Evolutionary conservation across 768 basidiomycete species (phyloP), one percentile per base, ranked within the genome.

Genomic region (Lentinula guzmanii): DNA sequence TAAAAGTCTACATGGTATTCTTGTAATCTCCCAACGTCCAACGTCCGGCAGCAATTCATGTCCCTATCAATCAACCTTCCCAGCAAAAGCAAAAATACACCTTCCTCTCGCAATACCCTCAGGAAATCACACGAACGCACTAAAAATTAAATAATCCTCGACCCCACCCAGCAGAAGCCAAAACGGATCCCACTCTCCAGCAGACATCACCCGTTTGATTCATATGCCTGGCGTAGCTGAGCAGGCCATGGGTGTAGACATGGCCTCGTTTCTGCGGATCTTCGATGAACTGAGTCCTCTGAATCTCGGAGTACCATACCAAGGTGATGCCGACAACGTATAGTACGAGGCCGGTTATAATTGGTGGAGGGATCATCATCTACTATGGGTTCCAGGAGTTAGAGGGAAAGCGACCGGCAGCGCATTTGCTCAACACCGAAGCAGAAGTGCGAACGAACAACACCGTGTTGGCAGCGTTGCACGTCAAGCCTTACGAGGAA

Each of bases 211-310:
- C 58, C 2, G 28, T 24, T 11, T 59, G 48, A 51, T 59, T 59
- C 9, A 51, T n/a, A 50, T 59, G 58, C 31, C 58, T 45, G n/a
- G 48, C 37, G 24, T 34, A 56, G 13, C 37, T 35, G 21, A 56
- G 56, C 18, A 61, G 18, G 13, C 60, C 60, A 16, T 24, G 18
- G 35, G 33, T 52, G 60, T 39, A 48, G 15, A 55, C n/a, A n/a
- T 55, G 28, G 10, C 60, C 60, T 42, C 42, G 66, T 11, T 71
- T 71, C 58, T 51, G 63, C 8, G 59, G 62, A 57, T 70, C 62
- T 42, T 65, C 65, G 61, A 70, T 71, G 52, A 71, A 71, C n/a
- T 35, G 55, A 48, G 65, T 67, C 39, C 69, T 63, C 45, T 64
- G 62, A 1, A 65, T 21, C 48, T 71, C 70, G 11, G 70, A 62